Evolutionary conservation across 257 asterid genomes (phyloP).

Genomic region (Asclepias syriaca): DNA sequence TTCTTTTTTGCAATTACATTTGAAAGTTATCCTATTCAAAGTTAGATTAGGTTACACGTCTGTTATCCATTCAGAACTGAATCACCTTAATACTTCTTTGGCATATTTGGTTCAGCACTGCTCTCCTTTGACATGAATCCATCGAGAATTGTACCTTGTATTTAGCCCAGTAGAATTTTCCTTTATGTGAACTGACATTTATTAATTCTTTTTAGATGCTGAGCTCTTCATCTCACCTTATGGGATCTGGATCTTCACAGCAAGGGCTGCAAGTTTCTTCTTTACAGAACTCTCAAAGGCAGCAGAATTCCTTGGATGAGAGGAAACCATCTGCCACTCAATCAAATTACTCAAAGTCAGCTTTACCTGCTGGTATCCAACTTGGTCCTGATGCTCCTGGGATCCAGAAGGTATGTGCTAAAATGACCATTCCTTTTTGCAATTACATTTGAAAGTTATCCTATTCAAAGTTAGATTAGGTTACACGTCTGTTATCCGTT

Average conservation of each 20-base stretch:
- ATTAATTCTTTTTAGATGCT: constrained; percentile 30
- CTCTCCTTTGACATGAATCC: neutral
- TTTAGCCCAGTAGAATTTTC: neutral
- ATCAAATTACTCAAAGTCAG: constrained; percentile 55
- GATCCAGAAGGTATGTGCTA: constrained; percentile 67
- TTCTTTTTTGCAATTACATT: neutral
- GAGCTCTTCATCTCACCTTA: constrained; percentile 39
- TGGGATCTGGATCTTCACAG: constrained; percentile 51
- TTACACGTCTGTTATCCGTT: neutral
- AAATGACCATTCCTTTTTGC: neutral
- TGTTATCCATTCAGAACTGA: neutral
- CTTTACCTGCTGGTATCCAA: constrained; percentile 50
- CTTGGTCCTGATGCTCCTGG: constrained; percentile 43
- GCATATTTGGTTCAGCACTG: neutral
- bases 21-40: too few species aligned
- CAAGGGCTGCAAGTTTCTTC: constrained; percentile 47
- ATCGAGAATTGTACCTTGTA: neutral
- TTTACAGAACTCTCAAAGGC: constrained; percentile 54
- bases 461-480: too few species aligned
- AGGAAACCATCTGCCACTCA: constrained; percentile 45
- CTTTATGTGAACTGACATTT: neutral
- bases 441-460: neutral
- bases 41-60: too few species aligned
- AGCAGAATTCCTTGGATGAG: constrained; percentile 56
- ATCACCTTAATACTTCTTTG: constrained; percentile 5